Evolutionary conservation across 2,329 filamentous ascomycete species (phyloP), one percentile per base, ranked within the genome.

Genomic region (Fusarium multiceps): DNA sequence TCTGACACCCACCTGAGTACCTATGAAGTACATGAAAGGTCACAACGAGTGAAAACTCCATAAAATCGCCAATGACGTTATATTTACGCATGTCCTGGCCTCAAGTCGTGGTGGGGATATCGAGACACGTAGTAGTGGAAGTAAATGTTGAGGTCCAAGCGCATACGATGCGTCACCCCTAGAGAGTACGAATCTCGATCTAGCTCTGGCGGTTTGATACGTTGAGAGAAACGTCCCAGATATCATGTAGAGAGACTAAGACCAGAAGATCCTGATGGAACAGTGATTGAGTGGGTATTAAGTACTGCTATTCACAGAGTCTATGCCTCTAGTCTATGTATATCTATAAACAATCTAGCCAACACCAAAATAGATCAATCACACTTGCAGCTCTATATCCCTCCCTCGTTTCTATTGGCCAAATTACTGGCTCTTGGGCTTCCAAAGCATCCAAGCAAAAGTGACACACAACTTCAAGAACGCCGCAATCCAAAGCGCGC

Each of bases 401-500:
- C 11, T 47, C n/a, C 14, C 4, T 20, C 9, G 16, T 30, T 7
- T 42, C 0, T 18, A 5, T 16, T 7, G 6, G 4, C 8, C 9
- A 25, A 12, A 28, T 20, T 30, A 63, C 11, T 56, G 13, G 11
- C 20, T 61, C 60, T 72, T 75, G 13, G 73, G 69, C 59, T 72
- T 75, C 74, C 74, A 75, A 9, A 75, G 20, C 8, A 55, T 30
- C 74, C 74, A 75, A 0, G 73, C 65, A 23, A 70, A 45, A 0
- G 53, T 61, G 2, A 75, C 73, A n/a, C 64, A 59, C 23, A 68
- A 4, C 63, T 75, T 75, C 8, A 75, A 54, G 25, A 75, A 75
- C 9, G 73, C 59, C 1, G 74, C 74, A 30, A 75, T 75, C 74
- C 74, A 75, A 2, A 75, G 67, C n/a, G 73, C 62, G 6, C 74